phyloP scores from a whole-genome alignment of 2,329 filamentous ascomycete species.

The Ceratocystis eucalypticola region DNA sequence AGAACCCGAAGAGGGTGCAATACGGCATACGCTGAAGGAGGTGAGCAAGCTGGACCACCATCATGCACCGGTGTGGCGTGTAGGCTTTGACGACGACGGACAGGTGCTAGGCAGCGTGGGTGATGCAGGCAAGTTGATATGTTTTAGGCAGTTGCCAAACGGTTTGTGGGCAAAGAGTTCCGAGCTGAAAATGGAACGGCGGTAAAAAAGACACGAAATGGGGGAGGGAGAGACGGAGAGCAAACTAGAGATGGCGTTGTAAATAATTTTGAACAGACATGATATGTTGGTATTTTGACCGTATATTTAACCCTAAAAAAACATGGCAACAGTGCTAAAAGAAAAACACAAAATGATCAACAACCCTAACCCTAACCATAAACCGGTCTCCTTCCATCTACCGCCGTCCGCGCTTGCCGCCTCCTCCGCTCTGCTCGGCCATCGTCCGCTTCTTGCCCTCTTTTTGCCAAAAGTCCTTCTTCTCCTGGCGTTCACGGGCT shows the following conservation, averaged over 20 bases:
- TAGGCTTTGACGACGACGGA: slow-evolving; percentile 56
- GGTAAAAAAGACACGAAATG: background rate
- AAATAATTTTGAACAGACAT: background rate
- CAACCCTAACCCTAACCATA: background rate
- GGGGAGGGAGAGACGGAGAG: background rate
- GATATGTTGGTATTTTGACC: background rate
- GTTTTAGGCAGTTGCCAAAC: slow-evolving; percentile 46
- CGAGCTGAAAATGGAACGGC: slow-evolving; percentile 44
- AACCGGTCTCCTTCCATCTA: slow-evolving; percentile 10
- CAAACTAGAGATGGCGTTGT: background rate
- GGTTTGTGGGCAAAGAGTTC: slow-evolving; percentile 47
- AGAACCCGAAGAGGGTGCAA: slow-evolving; percentile 42
- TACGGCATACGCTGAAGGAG: slow-evolving; percentile 49
- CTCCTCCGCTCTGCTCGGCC: slow-evolving; percentile 30
- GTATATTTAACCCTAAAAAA: background rate
- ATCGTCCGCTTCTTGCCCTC: slow-evolving; percentile 61
- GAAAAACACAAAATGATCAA: background rate
- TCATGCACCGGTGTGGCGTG: slow-evolving; percentile 59
- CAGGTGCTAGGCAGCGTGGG: slow-evolving; percentile 63
- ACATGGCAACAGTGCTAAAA: background rate
- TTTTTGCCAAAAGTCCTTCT: slow-evolving; percentile 79
- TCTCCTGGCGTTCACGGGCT: slow-evolving; percentile 78
- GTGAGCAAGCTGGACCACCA: slow-evolving; percentile 54
- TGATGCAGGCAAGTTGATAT: slow-evolving; percentile 55
- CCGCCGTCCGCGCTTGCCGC: slow-evolving; percentile 25